Evolutionary conservation across 176 grass and related monocot species (phyloP), one percentile per base, ranked within the genome.

Genomic region (Carex kokanica): DNA sequence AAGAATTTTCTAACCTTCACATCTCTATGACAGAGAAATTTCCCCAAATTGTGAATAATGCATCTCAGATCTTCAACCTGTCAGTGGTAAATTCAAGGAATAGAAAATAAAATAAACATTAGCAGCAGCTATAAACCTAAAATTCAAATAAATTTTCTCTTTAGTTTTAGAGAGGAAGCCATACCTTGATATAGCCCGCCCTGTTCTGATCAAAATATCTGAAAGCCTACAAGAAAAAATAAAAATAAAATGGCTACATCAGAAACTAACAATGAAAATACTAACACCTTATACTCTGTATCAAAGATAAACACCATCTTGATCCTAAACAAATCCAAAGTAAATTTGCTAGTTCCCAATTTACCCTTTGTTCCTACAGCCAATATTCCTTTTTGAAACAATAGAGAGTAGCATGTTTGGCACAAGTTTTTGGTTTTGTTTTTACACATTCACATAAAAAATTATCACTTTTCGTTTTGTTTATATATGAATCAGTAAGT

Each of bases 11-110:
- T 89, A 53, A 99, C 97, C 97, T 99, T 99, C 36, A 99, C 93
- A 79, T 99, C 93, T 61, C 88, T 90, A 60, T 91, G 88, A 51
- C 91, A 99, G 41, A 99, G 81, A 74, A 96, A 99, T 65, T 92
- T 99, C 11, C 97, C 93, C 72, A 99, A 67, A 80, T 99, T 99
- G 86, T 99, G 93, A 88, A 99, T 87, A 85, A 99, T 96, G 73
- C 91, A 96, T 81, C 90, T 92, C 83, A 99, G 87, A 95, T 99
- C 97, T 64, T 99, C 93, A 59, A 96, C 97, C 97, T 99, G 89
- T 68, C 56, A 13, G 73, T 60, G 31, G 74, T 11, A 86, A 81
- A 88, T 59, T 84, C 31, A 83, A 81, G 20, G 9, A 80, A 20
- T 27, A 80, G 25, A 60, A 84, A 85, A 23, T 18, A 55, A 14